A percentile compares a stretch with the other conserved stretches of the same genome.
These are phyloP conservation scores for Globisporangium splendens DNA, from an alignment of 352 stramenopile genomes.

Conservation along the genomic window DNA sequence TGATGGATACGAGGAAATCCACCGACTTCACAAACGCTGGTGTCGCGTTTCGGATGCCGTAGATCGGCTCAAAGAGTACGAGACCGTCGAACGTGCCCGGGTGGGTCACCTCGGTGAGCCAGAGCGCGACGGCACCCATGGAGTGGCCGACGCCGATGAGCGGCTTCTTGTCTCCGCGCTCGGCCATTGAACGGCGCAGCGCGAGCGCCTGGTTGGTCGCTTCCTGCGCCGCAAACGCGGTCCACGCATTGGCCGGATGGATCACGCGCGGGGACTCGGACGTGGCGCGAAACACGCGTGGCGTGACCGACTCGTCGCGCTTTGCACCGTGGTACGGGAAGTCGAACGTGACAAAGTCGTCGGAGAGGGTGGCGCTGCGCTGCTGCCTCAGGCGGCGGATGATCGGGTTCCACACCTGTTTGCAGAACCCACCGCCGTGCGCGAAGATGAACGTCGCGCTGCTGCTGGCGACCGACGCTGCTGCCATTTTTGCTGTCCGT, in stretches of 20 bases:
- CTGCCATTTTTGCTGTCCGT: too few species aligned
- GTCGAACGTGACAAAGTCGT: constrained; percentile 24
- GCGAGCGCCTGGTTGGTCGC: constrained; percentile 12
- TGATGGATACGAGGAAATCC: constrained; percentile 34
- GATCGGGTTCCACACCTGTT: constrained; percentile 41
- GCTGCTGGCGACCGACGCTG: too few species aligned
- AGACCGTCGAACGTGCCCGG: constrained; percentile 39
- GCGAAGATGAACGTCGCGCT: constrained; percentile 28
- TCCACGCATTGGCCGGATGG: constrained; percentile 35
- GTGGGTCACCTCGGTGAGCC: constrained; percentile 28
- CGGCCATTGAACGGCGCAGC: background rate
- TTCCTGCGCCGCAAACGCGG: constrained; percentile 13
- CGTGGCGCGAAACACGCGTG: constrained; percentile 9
- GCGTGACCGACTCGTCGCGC: constrained; percentile 27
- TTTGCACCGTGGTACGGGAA: constrained; percentile 38
- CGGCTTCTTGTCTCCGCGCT: constrained; percentile 12
- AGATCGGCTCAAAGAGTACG: constrained; percentile 42
- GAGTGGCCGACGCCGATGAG: constrained; percentile 53
- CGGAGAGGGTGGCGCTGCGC: constrained; percentile 14
- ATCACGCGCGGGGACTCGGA: constrained; percentile 20
- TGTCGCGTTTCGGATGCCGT: constrained; percentile 14
- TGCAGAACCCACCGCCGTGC: constrained; percentile 50
- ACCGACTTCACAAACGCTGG: constrained; percentile 1
- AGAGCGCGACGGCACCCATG: constrained; percentile 36
- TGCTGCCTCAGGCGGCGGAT: constrained; percentile 31